Evolutionary conservation across 2,329 filamentous ascomycete genomes (phyloP).

Genomic region (Aspergillus sp.): DNA sequence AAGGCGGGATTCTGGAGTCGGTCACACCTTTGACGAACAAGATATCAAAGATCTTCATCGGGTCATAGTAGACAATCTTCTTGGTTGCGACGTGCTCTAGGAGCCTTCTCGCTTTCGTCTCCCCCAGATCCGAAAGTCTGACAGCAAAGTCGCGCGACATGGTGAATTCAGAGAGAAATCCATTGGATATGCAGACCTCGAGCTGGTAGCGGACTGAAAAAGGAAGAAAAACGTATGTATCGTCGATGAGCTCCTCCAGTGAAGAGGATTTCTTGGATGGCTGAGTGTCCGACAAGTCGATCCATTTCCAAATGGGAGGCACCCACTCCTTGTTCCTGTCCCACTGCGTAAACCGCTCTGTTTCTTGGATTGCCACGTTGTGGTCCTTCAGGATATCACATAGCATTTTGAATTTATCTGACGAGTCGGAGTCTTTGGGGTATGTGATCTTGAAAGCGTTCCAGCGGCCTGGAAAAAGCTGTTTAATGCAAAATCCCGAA

Average conservation of each 20-base stretch:
- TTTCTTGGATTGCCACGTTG: constrained; percentile 52
- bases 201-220: constrained; percentile 81
- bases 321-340: constrained; percentile 12
- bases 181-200: constrained; percentile 82
- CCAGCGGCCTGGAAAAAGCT: constrained; percentile 46
- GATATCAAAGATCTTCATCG: constrained; percentile 61
- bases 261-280: constrained; percentile 22
- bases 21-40: constrained; percentile 37
- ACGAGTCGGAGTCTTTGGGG: constrained; percentile 16
- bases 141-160: constrained; percentile 59
- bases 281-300: constrained; percentile 24
- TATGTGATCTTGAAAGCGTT: constrained; percentile 50
- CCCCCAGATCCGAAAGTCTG: constrained; percentile 46
- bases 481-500: not conserved
- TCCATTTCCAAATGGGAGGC: constrained; percentile 30
- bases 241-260: constrained; percentile 25
- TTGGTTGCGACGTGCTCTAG: constrained; percentile 66
- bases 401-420: constrained; percentile 35
- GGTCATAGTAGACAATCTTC: constrained; percentile 54
- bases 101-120: constrained; percentile 50
- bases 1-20: constrained; percentile 51
- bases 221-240: constrained; percentile 39
- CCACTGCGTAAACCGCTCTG: constrained; percentile 35
- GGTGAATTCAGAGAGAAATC: constrained; percentile 65
- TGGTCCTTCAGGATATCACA: constrained; percentile 56